Conservation (phyloP, 805 yeast species). For the Wickerhamomyces silvicola region DNA sequence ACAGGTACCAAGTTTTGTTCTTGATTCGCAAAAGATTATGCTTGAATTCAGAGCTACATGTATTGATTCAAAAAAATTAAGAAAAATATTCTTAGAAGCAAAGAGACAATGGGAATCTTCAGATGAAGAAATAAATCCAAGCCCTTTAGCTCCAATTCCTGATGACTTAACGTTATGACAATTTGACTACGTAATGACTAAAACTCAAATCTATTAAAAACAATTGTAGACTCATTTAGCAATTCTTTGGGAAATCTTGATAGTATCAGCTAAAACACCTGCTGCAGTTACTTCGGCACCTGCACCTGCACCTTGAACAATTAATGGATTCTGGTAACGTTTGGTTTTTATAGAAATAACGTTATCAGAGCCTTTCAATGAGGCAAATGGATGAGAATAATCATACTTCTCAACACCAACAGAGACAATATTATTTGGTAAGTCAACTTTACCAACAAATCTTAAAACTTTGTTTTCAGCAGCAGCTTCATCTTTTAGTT, state of each 20-base stretch:
- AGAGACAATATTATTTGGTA: constrained; percentile 58
- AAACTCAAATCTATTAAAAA: too few species aligned
- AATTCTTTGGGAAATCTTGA: constrained; percentile 86
- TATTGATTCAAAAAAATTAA: constrained; percentile 40
- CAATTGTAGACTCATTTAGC: constrained; percentile 8
- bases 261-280: constrained; percentile 91
- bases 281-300: constrained; percentile 74
- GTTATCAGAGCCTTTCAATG: constrained; percentile 93
- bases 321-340: constrained; percentile 88
- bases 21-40: constrained; percentile 74
- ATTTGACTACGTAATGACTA: constrained; percentile 3
- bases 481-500: constrained; percentile 74
- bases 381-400: constrained; percentile 89
- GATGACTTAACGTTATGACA: constrained; percentile 4
- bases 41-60: constrained; percentile 60
- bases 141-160: constrained; percentile 8
- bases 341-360: constrained; percentile 87
- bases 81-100: constrained; percentile 54
- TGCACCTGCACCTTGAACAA: constrained; percentile 97
- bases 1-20: constrained; percentile 25
- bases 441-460: constrained; percentile 87
- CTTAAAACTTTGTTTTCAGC: constrained; percentile 81
- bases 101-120: constrained; percentile 38
- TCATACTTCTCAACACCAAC: constrained; percentile 89
- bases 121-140: constrained; percentile 22